phyloP scores from a whole-genome alignment of 768 basidiomycete genomes.

The Termitomyces sp. region DNA sequence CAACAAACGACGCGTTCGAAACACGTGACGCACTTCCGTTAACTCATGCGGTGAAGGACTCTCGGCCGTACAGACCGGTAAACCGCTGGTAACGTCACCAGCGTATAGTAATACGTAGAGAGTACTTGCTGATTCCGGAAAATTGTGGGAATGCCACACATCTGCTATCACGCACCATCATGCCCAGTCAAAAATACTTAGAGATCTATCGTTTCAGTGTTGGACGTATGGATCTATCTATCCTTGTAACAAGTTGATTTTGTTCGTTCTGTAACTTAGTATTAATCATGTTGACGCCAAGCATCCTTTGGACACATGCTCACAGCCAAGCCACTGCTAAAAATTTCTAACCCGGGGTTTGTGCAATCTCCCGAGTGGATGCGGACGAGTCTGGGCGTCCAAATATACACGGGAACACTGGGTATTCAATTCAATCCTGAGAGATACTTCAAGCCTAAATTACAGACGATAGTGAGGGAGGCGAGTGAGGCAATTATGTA shows the following conservation, averaged over 20 bases:
- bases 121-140: no score
- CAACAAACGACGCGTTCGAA: not conserved
- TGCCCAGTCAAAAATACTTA: no score
- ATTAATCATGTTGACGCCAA: conserved; percentile 17
- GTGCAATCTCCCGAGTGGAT: not conserved
- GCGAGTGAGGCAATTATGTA: conserved; percentile 14
- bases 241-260: conserved; percentile 13
- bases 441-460: conserved; percentile 4
- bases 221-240: conserved; percentile 10
- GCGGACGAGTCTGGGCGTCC: not conserved
- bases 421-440: conserved; percentile 9
- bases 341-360: conserved; percentile 12
- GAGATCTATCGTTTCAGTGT: conserved; percentile 6
- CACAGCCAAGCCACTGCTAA: conserved; percentile 18
- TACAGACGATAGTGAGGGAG: conserved; percentile 4
- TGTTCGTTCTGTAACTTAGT: conserved; percentile 9
- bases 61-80: no score
- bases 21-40: conserved; percentile 11
- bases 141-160: no score
- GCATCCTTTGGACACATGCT: conserved; percentile 19
- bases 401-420: conserved; percentile 2
- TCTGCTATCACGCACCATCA: no score
- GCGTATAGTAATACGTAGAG: no score
- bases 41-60: no score
- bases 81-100: no score